Evolutionary conservation across 106 monocot species (phyloP), one percentile per base, ranked within the genome.

Genomic region (Dendrobium nobile): DNA sequence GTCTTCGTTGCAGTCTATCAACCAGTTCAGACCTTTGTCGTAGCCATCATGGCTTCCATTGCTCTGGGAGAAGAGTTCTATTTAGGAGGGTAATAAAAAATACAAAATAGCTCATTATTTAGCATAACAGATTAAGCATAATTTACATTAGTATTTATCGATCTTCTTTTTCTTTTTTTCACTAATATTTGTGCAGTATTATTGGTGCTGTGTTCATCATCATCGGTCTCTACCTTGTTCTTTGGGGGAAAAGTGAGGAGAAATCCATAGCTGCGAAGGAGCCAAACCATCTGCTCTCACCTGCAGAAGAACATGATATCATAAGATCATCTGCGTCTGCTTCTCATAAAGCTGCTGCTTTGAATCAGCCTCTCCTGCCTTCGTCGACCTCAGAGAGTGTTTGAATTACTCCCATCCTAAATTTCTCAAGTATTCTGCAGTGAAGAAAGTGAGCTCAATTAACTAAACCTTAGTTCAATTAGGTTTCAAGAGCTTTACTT

Each of bases 1-100:
- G 96, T 97, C n/a, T 97, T 97, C 51, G 96, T 97, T 24, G 96
- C 96, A 5, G 96, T 97, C 10, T 97, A 97, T 85, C 96, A 97
- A 61, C 96, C 96, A 0, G 96, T 97, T 33, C 96, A 97, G 77
- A 97, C 96, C 4, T 89, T 97, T 0, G 94, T 94, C 1, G 96
- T 97, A 2, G 96, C 96, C n/a, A 92, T 97, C 86, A 89, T 88
- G 87, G 92, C 94, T 9, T 97, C 94, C 78, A 54, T 92, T 13
- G 87, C 90, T 72, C 77, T 97, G 5, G 90, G 94, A 37, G 96
- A 97, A 80, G 82, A 92, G 80, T 97, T 97, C 88, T 97, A 97
- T 77, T 87, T 97, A 5, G 96, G 96, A 79, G 93, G 93, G 95
- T 95, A 77, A 24, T 47, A 9, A 19, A 82, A 22, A 41, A 22